Base-by-base conservation (phyloP, 192 early-diverging fungal genomes). In the Helicostylum pulchrum region DNA sequence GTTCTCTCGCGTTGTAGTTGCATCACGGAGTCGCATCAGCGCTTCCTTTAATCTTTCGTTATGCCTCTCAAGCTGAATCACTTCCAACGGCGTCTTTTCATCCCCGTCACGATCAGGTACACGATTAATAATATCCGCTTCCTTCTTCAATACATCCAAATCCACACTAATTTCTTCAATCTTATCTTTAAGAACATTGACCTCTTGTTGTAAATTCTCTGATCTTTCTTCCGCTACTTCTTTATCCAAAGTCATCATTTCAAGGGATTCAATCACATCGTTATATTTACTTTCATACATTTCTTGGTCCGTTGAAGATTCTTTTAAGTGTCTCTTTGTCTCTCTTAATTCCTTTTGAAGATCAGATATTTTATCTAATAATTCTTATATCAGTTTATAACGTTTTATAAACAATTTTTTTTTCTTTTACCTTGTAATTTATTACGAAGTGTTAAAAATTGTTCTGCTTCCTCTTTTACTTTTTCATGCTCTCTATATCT, bases 31-130 rank as follows among this genome's bases (percentile, higher is more conserved):
- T 43, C 83, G 82, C 49, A 92, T 71, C 43, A 97, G 80, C 19
- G 95, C 95, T 39, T 93, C 92, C 65, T 91, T 94, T 46, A 96
- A 75, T 39, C 94, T 80, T 48, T 92, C 94, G 68, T 91, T 97
- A 61, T 96, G 94, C 54, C 76, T 71, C 68, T 92, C 83, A 36
- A 95, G 73, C 59, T 94, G 86, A 19, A 79, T 60, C 10, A 83
- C 75, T 61, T 86, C 90, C 9, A 88, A 67, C 7, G 78, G 65
- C 4, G 83, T 75, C 15, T 76, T 68, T 61, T 60, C 68, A 21
- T 76, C 77, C 23, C 75, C 74, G 9, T 75, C 74, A 7, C 67
- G 44, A 52, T 66, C 63, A 14, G 70, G 71, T 56, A 64, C 51
- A 12, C 64, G 34, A 26, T 56, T 73, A 6, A 71, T 26, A 26